These are phyloP conservation scores for Chytridiales sp. DNA, from an alignment of 371 early-diverging fungal species.

Conservation along the genomic window DNA sequence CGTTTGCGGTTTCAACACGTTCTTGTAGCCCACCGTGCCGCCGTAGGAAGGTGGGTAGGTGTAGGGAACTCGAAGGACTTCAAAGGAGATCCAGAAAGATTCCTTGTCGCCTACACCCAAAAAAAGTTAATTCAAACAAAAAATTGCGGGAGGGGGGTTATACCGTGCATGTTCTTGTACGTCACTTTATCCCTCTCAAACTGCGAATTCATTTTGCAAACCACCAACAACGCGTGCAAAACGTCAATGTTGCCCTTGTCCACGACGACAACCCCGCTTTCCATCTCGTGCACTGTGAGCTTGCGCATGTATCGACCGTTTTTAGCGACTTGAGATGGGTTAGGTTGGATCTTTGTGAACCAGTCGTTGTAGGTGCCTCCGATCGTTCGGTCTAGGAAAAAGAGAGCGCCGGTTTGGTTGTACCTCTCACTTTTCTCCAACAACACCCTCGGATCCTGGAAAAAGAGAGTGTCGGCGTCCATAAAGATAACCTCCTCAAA, in stretches of 20 bases:
- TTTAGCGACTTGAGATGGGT: too few relatives aligned
- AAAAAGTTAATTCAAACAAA: slow-evolving; percentile 7
- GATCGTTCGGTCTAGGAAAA: slow-evolving; percentile 59
- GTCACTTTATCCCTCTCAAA: slow-evolving; percentile 22
- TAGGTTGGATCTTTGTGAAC: too few relatives aligned
- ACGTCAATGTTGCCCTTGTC: slow-evolving; percentile 24
- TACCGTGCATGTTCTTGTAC: slow-evolving; percentile 34
- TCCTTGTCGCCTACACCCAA: slow-evolving; percentile 26
- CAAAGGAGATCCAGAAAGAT: slow-evolving; percentile 27
- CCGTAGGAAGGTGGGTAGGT: slow-evolving; percentile 17
- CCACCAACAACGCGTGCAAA: slow-evolving; percentile 31
- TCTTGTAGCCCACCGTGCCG: slow-evolving; percentile 14
- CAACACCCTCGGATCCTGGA: slow-evolving; percentile 60
- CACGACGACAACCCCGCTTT: slow-evolving; percentile 41
- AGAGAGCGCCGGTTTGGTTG: slow-evolving; percentile 55
- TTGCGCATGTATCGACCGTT: slow-evolving; percentile 11
- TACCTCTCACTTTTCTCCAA: slow-evolving; percentile 55
- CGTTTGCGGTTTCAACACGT: too few relatives aligned
- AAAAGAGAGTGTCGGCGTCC: slow-evolving; percentile 73
- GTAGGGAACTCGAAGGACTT: slow-evolving; percentile 21
- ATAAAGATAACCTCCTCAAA: slow-evolving; percentile 67
- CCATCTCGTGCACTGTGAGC: slow-evolving; percentile 33
- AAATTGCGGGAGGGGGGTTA: slow-evolving; percentile 8
- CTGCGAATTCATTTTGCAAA: slow-evolving; percentile 35
- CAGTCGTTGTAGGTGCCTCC: slow-evolving; percentile 11